These are phyloP conservation scores for Begonia peltatifolia DNA, from an alignment of 306 rosid genomes.

Conservation along the genomic window DNA sequence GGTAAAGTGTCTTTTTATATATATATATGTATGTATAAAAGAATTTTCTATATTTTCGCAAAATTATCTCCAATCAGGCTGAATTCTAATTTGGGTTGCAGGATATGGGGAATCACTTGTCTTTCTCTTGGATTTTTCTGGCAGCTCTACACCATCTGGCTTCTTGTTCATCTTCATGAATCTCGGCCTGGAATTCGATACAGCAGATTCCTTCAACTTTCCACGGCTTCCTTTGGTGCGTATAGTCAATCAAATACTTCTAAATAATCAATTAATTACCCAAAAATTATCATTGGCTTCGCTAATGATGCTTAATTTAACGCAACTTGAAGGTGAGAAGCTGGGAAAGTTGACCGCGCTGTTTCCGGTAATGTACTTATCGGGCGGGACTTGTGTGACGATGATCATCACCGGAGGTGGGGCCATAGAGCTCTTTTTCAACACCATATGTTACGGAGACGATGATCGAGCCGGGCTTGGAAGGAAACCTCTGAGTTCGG, in stretches of 20 bases:
- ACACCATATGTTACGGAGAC: slow-evolving; percentile 17
- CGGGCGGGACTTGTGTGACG: slow-evolving; percentile 74
- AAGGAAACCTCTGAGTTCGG: slow-evolving; percentile 5
- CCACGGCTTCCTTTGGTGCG: slow-evolving; percentile 60
- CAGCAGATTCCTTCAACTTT: slow-evolving; percentile 64
- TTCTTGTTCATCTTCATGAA: slow-evolving; percentile 61
- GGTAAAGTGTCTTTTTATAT: slow-evolving; percentile 12
- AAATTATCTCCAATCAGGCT: too few relatives aligned
- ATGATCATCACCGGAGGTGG: slow-evolving; percentile 59
- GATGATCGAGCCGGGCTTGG: neutral
- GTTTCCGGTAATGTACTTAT: slow-evolving; percentile 58
- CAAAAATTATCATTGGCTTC: too few relatives aligned
- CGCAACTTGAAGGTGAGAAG: slow-evolving; percentile 38
- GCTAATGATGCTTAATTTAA: too few relatives aligned
- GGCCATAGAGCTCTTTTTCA: slow-evolving; percentile 31
- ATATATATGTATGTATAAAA: too few relatives aligned
- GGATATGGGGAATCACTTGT: slow-evolving; percentile 51
- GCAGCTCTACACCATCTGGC: slow-evolving; percentile 70
- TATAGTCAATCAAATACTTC: neutral
- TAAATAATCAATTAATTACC: too few relatives aligned
- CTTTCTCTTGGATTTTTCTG: slow-evolving; percentile 37
- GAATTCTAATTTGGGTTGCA: slow-evolving; percentile 10
- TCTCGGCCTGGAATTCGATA: slow-evolving; percentile 47
- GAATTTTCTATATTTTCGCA: too few relatives aligned
- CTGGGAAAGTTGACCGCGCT: slow-evolving; percentile 40